Evolutionary conservation across 2,329 filamentous ascomycete genomes (phyloP).

Genomic region (Mycocentrospora acerina): DNA sequence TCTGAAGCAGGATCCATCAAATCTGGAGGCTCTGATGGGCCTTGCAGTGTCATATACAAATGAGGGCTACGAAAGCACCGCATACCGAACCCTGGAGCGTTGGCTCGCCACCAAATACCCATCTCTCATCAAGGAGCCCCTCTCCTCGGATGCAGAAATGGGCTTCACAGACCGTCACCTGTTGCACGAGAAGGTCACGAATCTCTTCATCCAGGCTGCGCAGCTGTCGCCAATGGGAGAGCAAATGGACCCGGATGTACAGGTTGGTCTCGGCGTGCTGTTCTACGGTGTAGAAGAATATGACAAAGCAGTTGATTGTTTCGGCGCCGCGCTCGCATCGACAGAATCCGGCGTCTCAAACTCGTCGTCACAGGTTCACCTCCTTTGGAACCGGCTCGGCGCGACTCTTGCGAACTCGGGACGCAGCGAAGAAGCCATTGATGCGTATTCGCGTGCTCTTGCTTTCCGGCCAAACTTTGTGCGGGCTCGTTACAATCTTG

Average conservation of each 20-base stretch:
- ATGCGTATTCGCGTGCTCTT: slow-evolving; percentile 91
- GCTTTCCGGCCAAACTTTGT: slow-evolving; percentile 94
- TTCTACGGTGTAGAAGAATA: slow-evolving; percentile 99
- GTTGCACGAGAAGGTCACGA: slow-evolving; percentile 86
- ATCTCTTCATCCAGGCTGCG: slow-evolving; percentile 87
- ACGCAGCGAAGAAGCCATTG: slow-evolving; percentile 91
- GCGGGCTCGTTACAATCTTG: slow-evolving; percentile 92
- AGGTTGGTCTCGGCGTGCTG: slow-evolving; percentile 92
- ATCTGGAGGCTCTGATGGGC: slow-evolving; percentile 89
- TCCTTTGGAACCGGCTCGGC: slow-evolving; percentile 96
- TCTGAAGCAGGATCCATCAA: slow-evolving; percentile 81
- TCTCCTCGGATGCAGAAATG: slow-evolving; percentile 77
- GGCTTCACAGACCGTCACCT: slow-evolving; percentile 92
- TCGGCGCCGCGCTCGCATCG: slow-evolving; percentile 83
- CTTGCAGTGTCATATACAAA: slow-evolving; percentile 97
- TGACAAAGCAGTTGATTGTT: slow-evolving; percentile 98
- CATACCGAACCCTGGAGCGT: slow-evolving; percentile 92
- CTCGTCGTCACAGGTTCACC: slow-evolving; percentile 80
- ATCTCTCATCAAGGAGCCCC: slow-evolving; percentile 69
- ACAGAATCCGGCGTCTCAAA: slow-evolving; percentile 84
- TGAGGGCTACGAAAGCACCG: slow-evolving; percentile 95
- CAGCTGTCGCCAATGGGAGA: slow-evolving; percentile 89
- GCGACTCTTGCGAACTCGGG: slow-evolving; percentile 95
- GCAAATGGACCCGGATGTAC: slow-evolving; percentile 97
- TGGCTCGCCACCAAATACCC: slow-evolving; percentile 98